Conservation (phyloP, 768 basidiomycete species). For the Dioszegia hungarica region DNA sequence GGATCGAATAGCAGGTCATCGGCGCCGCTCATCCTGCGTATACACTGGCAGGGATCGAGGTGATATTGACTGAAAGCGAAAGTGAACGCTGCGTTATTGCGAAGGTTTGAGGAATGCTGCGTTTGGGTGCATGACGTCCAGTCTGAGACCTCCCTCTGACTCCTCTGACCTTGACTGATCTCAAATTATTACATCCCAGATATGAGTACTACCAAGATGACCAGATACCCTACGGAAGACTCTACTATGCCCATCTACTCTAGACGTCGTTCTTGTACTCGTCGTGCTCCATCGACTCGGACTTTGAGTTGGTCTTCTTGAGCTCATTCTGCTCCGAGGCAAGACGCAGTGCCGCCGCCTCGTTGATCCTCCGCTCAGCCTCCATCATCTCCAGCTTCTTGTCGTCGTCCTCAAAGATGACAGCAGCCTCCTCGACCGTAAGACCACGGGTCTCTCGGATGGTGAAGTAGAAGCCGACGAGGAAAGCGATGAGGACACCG, state of each 20-base stretch:
- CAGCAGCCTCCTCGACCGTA: slow-evolving; percentile 13
- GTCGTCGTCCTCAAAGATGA: slow-evolving; percentile 13
- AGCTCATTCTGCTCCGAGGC: background rate
- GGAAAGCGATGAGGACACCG: slow-evolving; percentile 9
- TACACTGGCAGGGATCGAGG: no score
- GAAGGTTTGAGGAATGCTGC: no score
- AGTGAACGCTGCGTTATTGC: no score
- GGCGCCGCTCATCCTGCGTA: no score
- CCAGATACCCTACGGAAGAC: no score
- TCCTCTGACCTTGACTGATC: no score
- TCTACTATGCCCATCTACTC: no score
- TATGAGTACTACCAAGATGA: no score
- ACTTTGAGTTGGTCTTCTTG: background rate
- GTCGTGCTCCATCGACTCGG: background rate
- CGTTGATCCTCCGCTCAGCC: background rate
- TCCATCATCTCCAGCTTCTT: slow-evolving; percentile 2
- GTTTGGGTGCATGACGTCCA: no score
- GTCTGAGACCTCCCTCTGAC: no score
- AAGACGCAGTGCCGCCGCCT: background rate
- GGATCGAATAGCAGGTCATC: slow-evolving; percentile 8
- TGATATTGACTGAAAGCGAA: no score
- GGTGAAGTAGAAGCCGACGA: slow-evolving; percentile 15
- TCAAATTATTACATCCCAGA: no score
- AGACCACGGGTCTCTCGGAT: slow-evolving; percentile 17
- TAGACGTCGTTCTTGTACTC: slow-evolving; percentile 6